A percentile compares a stretch with the other conserved stretches of the same genome.
Evolutionary conservation across 1,139 yeast genomes (phyloP).

Genomic region (Blastobotrys petasosporus): DNA sequence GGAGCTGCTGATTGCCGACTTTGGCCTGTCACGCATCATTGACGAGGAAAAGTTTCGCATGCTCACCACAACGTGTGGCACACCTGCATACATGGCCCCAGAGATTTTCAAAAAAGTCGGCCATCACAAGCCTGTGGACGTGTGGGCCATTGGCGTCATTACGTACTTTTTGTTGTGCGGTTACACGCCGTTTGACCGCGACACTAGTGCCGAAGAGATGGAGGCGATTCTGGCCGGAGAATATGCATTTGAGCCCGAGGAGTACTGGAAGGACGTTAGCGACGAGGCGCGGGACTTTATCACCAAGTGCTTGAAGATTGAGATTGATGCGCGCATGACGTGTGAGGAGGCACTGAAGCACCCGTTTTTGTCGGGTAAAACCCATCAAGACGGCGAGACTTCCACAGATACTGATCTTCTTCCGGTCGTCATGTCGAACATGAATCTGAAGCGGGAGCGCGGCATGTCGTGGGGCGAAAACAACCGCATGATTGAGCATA

Average conservation of each 20-base stretch:
- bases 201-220: constrained; percentile 61
- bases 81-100: constrained; percentile 73
- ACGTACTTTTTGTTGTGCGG: constrained; percentile 69
- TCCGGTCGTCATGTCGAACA: constrained; percentile 33
- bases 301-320: constrained; percentile 46
- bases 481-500: constrained; percentile 10
- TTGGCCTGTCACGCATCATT: constrained; percentile 53
- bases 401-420: constrained; percentile 26
- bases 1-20: constrained; percentile 62
- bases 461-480: constrained; percentile 14
- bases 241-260: constrained; percentile 54
- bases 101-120: constrained; percentile 51
- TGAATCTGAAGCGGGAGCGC: constrained; percentile 23
- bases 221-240: constrained; percentile 55
- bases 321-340: constrained; percentile 44
- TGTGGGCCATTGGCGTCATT: constrained; percentile 75
- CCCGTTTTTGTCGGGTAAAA: constrained; percentile 38
- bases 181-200: constrained; percentile 76
- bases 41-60: constrained; percentile 44
- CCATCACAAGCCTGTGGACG: constrained; percentile 57
- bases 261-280: constrained; percentile 54
- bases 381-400: constrained; percentile 20
- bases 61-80: constrained; percentile 54
- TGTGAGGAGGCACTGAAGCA: constrained; percentile 45
- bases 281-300: constrained; percentile 55